Evolutionary conservation across 768 basidiomycete genomes (phyloP), one percentile per base, ranked within the genome.

Genomic region (Multifurca ochricompacta): DNA sequence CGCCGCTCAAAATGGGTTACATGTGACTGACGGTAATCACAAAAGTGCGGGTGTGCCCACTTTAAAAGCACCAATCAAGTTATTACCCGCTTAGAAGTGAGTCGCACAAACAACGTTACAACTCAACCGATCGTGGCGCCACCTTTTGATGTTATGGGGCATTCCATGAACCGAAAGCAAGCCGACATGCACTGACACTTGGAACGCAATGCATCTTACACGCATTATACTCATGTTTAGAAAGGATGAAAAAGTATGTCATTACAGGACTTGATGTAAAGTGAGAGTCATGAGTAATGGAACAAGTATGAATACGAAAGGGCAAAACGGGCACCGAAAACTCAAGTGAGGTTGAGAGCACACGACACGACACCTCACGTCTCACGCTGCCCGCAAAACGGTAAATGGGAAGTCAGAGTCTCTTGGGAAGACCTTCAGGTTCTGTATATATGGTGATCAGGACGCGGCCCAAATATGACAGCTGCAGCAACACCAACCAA

Each of bases 361-460:
- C 27, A 4, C 11, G 21, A 14, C 10, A 18, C 25, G 13, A 40
- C 25, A n/a, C 18, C n/a, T 55, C 28, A 8, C 3, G 34, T n/a
- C 6, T 28, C 4, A 27, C n/a, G 19, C 13, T 42, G 28, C n/a
- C 28, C 31, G 6, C 35, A 3, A n/a, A n/a, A n/a, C n/a, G n/a
- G n/a, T n/a, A n/a, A n/a, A n/a, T n/a, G n/a, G n/a, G n/a, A n/a
- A 44, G 11, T 52, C 27, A 57, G 11, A 8, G 3, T 34, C 56
- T 57, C 45, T 51, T 47, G 32, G 56, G 56, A 11, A 57, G 45
- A 52, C 39, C 50, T 37, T 57, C 56, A 5, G 51, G 50, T 13
- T 57, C 56, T 57, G 39, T 18, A 14, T 39, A 30, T 9, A 27
- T 16, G 3, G 18, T 52, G 34, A 57, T n/a, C n/a, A 37, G 21